Base-by-base conservation (phyloP, 495 filamentous ascomycete genomes). In the Sordaria brevicollis region DNA sequence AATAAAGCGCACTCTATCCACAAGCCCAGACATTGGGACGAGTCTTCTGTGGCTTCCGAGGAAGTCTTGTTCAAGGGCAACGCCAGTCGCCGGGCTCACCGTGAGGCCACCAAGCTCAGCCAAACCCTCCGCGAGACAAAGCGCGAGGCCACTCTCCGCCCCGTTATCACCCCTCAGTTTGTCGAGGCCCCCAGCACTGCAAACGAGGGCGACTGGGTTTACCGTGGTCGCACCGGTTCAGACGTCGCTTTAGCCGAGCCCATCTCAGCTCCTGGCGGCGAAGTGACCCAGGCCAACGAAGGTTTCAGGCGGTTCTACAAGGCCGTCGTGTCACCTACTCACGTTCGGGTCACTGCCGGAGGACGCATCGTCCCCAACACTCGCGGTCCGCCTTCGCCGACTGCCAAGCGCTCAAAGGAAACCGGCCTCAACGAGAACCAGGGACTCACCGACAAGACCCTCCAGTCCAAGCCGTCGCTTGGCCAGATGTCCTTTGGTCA, bases 221-320 rank as follows among this genome's bases (percentile, higher is more conserved):
- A 80, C 66, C 79, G 76, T 25, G 83, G 82, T 34, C 77, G 83
- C 31, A 77, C 74, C 33, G 81, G 76, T 6, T 76, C 79, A 0
- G 82, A 84, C 65, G 65, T 72, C 13, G 67, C 72, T 8, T 67
- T 74, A 7, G 65, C 62, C 3, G 79, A 86, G 66, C 85, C 86
- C 5, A 74, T 84, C 68, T 70, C 80, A 19, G 84, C 84, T 2
- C 85, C 86, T 9, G 74, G 78, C 37, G 83, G 79, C 15, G 70
- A 79, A 31, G 74, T 73, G 2, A 79, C 83, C 9, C 86, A 88
- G 74, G 76, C 81, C 66, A 79, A 76, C 8, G 85, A 86, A 73
- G 85, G 85, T 33, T 88, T 88, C 71, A 81, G 84, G 75, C 78
- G 81, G 49, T 88, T 88, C 74, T 86, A 82, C 76, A 82, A 84